These are phyloP conservation scores for Rhodotorula sp. DNA, from an alignment of 1,284 basidiomycete species.

Conservation along the genomic window DNA sequence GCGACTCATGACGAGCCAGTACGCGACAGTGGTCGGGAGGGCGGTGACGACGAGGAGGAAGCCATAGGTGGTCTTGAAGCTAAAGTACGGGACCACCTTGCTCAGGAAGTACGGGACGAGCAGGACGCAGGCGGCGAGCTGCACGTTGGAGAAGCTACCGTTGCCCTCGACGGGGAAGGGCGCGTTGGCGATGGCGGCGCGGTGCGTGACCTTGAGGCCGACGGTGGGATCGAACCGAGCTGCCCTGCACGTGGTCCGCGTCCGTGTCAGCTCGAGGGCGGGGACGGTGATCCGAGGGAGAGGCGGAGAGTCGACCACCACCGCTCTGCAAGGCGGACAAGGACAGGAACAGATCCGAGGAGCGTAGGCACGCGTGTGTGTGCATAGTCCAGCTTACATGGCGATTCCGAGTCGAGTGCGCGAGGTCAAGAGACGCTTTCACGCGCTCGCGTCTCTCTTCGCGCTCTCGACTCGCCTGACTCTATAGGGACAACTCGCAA, in stretches of 20 bases:
- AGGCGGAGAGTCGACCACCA: background rate
- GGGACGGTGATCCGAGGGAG: too few relatives aligned
- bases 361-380: background rate
- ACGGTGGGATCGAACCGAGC: slow-evolving; percentile 33
- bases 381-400: too few relatives aligned
- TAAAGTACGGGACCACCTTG: slow-evolving; percentile 69
- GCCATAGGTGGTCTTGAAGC: slow-evolving; percentile 63
- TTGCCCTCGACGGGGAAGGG: slow-evolving; percentile 81
- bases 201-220: slow-evolving; percentile 37
- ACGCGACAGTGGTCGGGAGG: slow-evolving; percentile 73
- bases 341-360: too few relatives aligned
- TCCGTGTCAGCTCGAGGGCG: background rate
- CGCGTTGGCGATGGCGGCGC: slow-evolving; percentile 59
- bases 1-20: slow-evolving; percentile 86
- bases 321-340: background rate
- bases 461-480: too few relatives aligned
- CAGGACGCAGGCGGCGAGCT: slow-evolving; percentile 73
- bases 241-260: background rate
- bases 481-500: too few relatives aligned
- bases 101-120: slow-evolving; percentile 68
- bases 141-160: slow-evolving; percentile 53
- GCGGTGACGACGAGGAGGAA: slow-evolving; percentile 73
- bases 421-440: too few relatives aligned
- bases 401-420: too few relatives aligned
- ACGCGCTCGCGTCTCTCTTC: background rate